Percentiles rank a stretch among this genome's conserved stretches.
These are phyloP conservation scores for Podila minutissima DNA, from an alignment of 192 early-diverging fungal species.

Conservation along the genomic window DNA sequence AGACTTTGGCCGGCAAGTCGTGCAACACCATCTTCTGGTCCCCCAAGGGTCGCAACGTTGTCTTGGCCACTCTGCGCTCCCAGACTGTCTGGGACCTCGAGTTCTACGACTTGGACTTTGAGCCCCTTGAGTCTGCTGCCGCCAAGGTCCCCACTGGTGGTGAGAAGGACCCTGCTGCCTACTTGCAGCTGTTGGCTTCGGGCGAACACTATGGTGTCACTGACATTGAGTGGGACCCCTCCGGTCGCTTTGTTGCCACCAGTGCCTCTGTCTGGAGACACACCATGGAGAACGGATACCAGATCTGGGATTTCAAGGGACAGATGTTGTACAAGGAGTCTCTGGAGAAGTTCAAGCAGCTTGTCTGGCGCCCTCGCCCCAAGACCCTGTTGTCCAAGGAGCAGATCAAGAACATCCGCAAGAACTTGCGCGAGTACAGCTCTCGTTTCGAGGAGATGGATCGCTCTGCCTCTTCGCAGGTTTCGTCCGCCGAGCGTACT, in stretches of 20 bases:
- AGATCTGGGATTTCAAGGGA: slow-evolving; percentile 93
- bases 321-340: slow-evolving; percentile 76
- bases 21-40: slow-evolving; percentile 92
- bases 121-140: slow-evolving; percentile 62
- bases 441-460: slow-evolving; percentile 93
- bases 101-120: slow-evolving; percentile 94
- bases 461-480: slow-evolving; percentile 72
- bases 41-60: slow-evolving; percentile 92
- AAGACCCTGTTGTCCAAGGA: slow-evolving; percentile 78
- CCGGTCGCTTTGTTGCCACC: slow-evolving; percentile 92
- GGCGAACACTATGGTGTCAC: slow-evolving; percentile 96
- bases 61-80: slow-evolving; percentile 86
- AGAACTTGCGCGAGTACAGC: slow-evolving; percentile 91
- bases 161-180: slow-evolving; percentile 56
- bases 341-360: slow-evolving; percentile 89
- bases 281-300: slow-evolving; percentile 89
- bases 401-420: slow-evolving; percentile 87
- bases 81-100: slow-evolving; percentile 83
- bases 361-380: slow-evolving; percentile 96
- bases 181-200: slow-evolving; percentile 72
- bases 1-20: slow-evolving; percentile 83
- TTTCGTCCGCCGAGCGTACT: slow-evolving; percentile 78
- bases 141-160: slow-evolving; percentile 59
- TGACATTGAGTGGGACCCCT: slow-evolving; percentile 99
- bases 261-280: slow-evolving; percentile 90